Conservation (phyloP, 257 asterid species). For the Solanum clarkiae region DNA sequence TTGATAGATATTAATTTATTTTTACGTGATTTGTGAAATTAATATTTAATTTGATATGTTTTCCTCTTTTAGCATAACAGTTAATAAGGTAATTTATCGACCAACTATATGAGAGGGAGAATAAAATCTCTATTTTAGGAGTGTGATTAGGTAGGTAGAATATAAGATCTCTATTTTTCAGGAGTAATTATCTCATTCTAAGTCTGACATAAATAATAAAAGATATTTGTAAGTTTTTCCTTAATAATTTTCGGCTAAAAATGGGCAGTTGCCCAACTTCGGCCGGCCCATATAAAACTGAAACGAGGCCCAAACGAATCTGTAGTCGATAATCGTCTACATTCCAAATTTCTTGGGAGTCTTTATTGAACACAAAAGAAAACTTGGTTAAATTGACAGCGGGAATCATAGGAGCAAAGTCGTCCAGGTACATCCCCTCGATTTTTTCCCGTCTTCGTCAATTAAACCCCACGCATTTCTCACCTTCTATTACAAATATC, state of each 20-base stretch:
- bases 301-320: not conserved
- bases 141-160: no score
- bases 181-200: no score
- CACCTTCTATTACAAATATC: not conserved
- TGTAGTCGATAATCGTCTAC: not conserved
- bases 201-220: no score
- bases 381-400: not conserved
- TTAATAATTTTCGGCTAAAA: not conserved
- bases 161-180: no score
- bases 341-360: not conserved
- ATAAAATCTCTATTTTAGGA: no score
- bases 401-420: not conserved
- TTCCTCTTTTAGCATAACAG: no score
- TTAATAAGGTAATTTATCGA: no score
- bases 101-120: no score
- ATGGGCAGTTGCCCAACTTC: not conserved
- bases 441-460: constrained; percentile 22
- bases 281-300: not conserved
- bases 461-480: constrained; percentile 11
- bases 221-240: no score
- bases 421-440: constrained; percentile 20
- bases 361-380: not conserved
- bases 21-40: no score
- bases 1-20: no score
- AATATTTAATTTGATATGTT: no score